Evolutionary conservation across 768 basidiomycete genomes (phyloP), one percentile per base, ranked within the genome.

Genomic region (Lactarius deliciosus): DNA sequence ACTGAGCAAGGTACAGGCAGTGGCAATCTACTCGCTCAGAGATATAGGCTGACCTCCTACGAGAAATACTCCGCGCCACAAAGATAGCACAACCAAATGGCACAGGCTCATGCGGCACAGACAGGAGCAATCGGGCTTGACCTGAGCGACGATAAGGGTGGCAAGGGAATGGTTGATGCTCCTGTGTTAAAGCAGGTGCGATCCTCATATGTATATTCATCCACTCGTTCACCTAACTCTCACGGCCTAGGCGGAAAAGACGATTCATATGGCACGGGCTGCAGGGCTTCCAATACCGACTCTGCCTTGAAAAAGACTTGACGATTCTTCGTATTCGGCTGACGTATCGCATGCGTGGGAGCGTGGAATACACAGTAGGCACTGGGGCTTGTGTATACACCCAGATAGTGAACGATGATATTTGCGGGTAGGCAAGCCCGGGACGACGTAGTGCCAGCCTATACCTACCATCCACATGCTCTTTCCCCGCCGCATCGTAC

Each of bases 111-210:
- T 72, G 79, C 77, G 38, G 57, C 71, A 22, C 77, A 80, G 54
- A 76, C 75, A 45, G 92, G 91, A 5, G 94, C 94, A 2, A 84
- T 90, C 50, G 92, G 92, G 0, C 78, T 94, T 30, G 87, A 89
- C 57, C 74, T 81, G 47, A 78, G 79, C 25, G 82, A 79, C 53
- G 81, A 81, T 3, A 74, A 73, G 18, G 80, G 76, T 45, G 76
- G 80, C 18, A 87, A 85, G 57, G 86, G 89, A 73, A 95, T 96
- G 94, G 89, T 96, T 41, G 94, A 96, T 75, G 90, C 90, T 9
- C 94, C 94, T 0, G 93, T 96, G 89, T 79, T 96, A 53, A 90
- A 91, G 74, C 91, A 92, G 83, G 88, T 85, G 65, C 64, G 76
- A 69, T 10, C 22, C 8, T 22, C 36, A 20, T 32, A 11, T 28